These are phyloP conservation scores for Neonectria ditissima DNA, from an alignment of 2,329 filamentous ascomycete species.

Conservation along the genomic window DNA sequence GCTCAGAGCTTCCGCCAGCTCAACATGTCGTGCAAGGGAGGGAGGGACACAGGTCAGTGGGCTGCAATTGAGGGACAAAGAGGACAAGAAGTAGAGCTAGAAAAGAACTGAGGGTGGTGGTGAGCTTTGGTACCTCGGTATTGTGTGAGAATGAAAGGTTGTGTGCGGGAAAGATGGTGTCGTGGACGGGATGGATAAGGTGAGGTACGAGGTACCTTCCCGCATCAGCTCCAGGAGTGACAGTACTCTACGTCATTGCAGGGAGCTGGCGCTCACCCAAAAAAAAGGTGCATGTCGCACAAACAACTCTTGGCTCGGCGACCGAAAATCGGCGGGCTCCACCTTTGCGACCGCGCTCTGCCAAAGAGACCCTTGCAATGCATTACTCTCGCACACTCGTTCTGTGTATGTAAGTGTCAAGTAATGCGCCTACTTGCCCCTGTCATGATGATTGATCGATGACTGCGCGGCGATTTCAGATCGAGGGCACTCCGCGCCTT, in stretches of 20 bases:
- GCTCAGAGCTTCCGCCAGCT: slow-evolving; percentile 18
- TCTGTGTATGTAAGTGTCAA: slow-evolving; percentile 21
- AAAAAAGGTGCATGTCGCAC: neutral
- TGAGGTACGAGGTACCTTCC: slow-evolving; percentile 15
- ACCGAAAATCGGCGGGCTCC: slow-evolving; percentile 21
- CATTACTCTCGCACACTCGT: slow-evolving; percentile 1
- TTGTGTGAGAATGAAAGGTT: neutral
- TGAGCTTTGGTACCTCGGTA: neutral
- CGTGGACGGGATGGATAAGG: slow-evolving; percentile 18
- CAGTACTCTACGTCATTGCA: slow-evolving; percentile 24
- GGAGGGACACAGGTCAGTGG: slow-evolving; percentile 22
- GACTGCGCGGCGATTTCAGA: neutral
- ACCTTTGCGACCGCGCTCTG: slow-evolving; percentile 2
- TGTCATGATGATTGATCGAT: slow-evolving; percentile 24
- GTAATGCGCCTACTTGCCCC: slow-evolving; percentile 14
- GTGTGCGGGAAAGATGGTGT: slow-evolving; percentile 16
- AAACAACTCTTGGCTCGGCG: neutral
- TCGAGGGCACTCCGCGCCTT: slow-evolving; percentile 1
- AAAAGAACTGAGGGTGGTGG: neutral
- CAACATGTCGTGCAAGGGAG: slow-evolving; percentile 27
- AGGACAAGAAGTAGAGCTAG: neutral
- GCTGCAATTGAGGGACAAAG: neutral
- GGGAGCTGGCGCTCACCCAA: neutral
- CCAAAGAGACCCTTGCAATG: slow-evolving; percentile 9
- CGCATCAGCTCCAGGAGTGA: neutral